Evolutionary conservation across 352 stramenopile genomes (phyloP).

Genomic region (Blastocystis sp.): DNA sequence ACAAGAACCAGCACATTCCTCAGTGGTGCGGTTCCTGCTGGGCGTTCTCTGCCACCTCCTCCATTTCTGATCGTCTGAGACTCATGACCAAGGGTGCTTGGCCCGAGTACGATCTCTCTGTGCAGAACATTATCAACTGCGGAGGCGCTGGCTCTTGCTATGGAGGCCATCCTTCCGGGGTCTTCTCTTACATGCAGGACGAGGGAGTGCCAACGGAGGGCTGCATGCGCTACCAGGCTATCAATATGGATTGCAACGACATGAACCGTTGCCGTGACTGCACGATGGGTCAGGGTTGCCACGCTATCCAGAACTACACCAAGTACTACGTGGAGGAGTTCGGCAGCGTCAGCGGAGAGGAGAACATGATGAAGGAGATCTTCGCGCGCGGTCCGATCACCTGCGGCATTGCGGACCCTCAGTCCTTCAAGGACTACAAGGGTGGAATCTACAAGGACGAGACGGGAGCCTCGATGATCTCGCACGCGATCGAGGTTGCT

Average conservation of each 20-base stretch:
- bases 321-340: slow-evolving; percentile 87
- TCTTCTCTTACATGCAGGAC: slow-evolving; percentile 80
- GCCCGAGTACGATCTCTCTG: slow-evolving; percentile 71
- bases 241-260: slow-evolving; percentile 70
- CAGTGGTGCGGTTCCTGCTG: slow-evolving; percentile 78
- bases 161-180: slow-evolving; percentile 77
- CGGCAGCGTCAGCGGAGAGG: slow-evolving; percentile 74
- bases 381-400: slow-evolving; percentile 82
- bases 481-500: slow-evolving; percentile 85
- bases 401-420: slow-evolving; percentile 66
- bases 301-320: slow-evolving; percentile 77
- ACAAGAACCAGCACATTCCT: slow-evolving; percentile 95
- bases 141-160: slow-evolving; percentile 74
- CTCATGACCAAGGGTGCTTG: slow-evolving; percentile 56
- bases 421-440: slow-evolving; percentile 73
- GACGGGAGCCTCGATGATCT: slow-evolving; percentile 67
- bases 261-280: slow-evolving; percentile 85
- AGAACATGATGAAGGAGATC: slow-evolving; percentile 89
- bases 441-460: slow-evolving; percentile 82
- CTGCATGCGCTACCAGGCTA: slow-evolving; percentile 82
- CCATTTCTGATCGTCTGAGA: slow-evolving; percentile 61
- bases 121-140: slow-evolving; percentile 75
- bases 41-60: slow-evolving; percentile 67
- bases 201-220: slow-evolving; percentile 84
- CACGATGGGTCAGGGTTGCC: slow-evolving; percentile 65